These are phyloP conservation scores for Geotrichum citri-aurantii DNA, from an alignment of 1,139 yeast species.

Conservation along the genomic window DNA sequence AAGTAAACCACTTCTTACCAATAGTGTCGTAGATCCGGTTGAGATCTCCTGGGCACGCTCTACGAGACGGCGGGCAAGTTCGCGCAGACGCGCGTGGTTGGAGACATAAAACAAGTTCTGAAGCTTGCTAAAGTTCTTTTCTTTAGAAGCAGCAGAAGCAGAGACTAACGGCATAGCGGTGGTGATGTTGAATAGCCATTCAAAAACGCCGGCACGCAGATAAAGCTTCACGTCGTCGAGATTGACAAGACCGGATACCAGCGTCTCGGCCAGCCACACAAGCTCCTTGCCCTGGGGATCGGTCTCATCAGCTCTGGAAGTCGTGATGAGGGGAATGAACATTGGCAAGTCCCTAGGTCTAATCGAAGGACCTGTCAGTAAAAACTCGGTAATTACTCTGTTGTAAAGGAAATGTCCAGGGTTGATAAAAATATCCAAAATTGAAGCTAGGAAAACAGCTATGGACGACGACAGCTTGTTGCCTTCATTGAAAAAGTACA, in stretches of 20 bases:
- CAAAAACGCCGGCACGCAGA: conserved; percentile 52
- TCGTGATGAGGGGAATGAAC: conserved; percentile 41
- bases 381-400: conserved; percentile 42
- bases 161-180: conserved; percentile 40
- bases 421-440: conserved; percentile 53
- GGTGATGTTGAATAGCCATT: conserved; percentile 55
- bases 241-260: conserved; percentile 45
- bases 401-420: conserved; percentile 76
- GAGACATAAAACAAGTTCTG: conserved; percentile 14
- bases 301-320: conserved; percentile 44
- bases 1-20: conserved; percentile 59
- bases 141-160: conserved; percentile 2
- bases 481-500: conserved; percentile 39
- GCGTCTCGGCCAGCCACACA: conserved; percentile 56
- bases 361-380: conserved; percentile 47
- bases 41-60: conserved; percentile 49
- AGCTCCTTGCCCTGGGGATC: conserved; percentile 46
- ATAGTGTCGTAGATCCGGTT: conserved; percentile 55
- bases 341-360: conserved; percentile 60
- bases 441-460: conserved; percentile 46
- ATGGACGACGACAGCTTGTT: conserved; percentile 38
- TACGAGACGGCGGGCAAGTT: conserved; percentile 43
- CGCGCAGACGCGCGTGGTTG: conserved; percentile 29
- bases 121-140: neutral
- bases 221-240: conserved; percentile 49